Evolutionary conservation across 164 flowering plant species (phyloP).

Genomic region (Taxillus chinensis): DNA sequence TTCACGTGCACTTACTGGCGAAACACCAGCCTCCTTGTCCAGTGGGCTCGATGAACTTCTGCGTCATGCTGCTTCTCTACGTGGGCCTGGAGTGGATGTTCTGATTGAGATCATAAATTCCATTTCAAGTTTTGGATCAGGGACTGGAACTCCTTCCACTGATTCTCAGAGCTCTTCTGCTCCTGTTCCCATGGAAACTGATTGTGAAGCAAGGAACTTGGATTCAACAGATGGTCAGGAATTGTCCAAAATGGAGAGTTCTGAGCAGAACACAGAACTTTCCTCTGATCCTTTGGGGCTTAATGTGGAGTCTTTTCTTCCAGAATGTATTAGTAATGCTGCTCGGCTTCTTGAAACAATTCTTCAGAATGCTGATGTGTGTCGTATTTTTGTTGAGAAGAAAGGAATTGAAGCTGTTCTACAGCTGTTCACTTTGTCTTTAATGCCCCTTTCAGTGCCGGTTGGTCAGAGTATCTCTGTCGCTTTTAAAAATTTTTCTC

Average conservation of each 20-base stretch:
- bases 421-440: conserved; percentile 62
- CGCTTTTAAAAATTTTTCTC: conserved; percentile 79
- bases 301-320: conserved; percentile 54
- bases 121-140: conserved; percentile 61
- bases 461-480: conserved; percentile 60
- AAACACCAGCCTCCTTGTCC: conserved; percentile 65
- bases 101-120: conserved; percentile 61
- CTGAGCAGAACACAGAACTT: conserved; percentile 38
- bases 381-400: conserved; percentile 85
- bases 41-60: conserved; percentile 82
- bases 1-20: conserved; percentile 62
- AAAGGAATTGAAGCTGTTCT: conserved; percentile 84
- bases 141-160: conserved; percentile 27
- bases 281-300: conserved; percentile 36
- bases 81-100: conserved; percentile 79
- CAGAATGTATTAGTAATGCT: conserved; percentile 66
- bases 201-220: conserved; percentile 43
- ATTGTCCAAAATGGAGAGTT: conserved; percentile 28
- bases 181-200: conserved; percentile 85
- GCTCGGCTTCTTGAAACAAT: conserved; percentile 82
- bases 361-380: conserved; percentile 85
- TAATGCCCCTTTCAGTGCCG: conserved; percentile 55
- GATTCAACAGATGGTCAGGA: conserved; percentile 35
- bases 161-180: conserved; percentile 28
- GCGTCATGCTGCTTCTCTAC: conserved; percentile 80